Base-by-base conservation (phyloP, 345 rosid genomes). In the Rhodomyrtus tomentosa region DNA sequence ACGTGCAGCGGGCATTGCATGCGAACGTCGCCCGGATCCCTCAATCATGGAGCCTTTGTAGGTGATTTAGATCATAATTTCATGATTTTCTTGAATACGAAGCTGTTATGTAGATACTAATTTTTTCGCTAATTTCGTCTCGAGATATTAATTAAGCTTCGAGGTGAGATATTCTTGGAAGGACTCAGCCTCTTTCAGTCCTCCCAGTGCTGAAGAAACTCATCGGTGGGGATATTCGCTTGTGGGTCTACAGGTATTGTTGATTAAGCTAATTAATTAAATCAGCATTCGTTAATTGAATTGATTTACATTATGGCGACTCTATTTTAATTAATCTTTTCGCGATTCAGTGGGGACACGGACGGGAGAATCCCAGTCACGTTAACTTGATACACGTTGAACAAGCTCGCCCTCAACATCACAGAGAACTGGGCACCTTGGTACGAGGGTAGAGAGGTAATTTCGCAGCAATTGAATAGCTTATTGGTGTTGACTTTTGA, bases 1-100 rank as follows among this genome's bases (percentile, higher is more conserved):
- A 93, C 89, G 99, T 95, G 84, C 98, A 96, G 90, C 91, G 90
- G 85, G 99, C 98, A 79, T 87, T 96, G 85, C 99, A 96, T 87
- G 99, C 98, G 62, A 95, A 96, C 89, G 85, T 89, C 82, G 93
- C 98, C 0, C 85, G 93, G 59, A 88, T 96, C 82, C 79, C 91
- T 76, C 93, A 93, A 83, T 90, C 91, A 42, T 96, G 98, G 99
- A 85, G 89, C 86, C 82, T 93, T 2, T 96, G 97, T 98, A 95
- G 99, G 81, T 55, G 58, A 22, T 22, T 8, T 9, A 53, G 7
- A 8, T 21, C 12, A 68, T 7, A 29, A 72, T 7, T 20, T 29
- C 79, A 12, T 18, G 18, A 72, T 15, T 20, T 38, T 72, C 42
- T 27, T 29, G 29, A 62, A 49, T 5, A 54, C 4, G 36, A 10